A percentile compares a stretch with the other conserved stretches of the same genome.
Conservation (phyloP, 2,329 filamentous ascomycete genomes). For the Ophiobolus disseminans region DNA sequence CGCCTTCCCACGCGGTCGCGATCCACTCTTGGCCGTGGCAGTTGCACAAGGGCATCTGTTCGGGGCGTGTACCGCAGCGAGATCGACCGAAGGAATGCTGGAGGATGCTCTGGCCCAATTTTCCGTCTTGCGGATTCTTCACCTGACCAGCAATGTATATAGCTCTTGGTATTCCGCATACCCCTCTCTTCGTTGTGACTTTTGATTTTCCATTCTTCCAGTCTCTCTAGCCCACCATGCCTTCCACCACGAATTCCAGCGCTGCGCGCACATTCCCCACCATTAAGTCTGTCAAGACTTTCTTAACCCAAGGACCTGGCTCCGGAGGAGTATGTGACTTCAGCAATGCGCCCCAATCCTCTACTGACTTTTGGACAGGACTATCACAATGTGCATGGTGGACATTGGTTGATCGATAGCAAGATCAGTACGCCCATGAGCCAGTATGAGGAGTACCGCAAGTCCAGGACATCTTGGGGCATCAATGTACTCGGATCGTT, state of each 20-base stretch:
- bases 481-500: constrained; percentile 96
- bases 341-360: background rate
- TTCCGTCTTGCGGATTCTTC: constrained; percentile 14
- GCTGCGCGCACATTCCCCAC: constrained; percentile 68
- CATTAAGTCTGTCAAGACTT: constrained; percentile 78
- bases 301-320: constrained; percentile 70
- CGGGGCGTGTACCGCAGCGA: constrained; percentile 36
- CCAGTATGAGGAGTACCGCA: constrained; percentile 84
- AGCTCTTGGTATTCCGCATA: constrained; percentile 19
- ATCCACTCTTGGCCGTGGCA: constrained; percentile 25
- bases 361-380: constrained; percentile 56
- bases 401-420: constrained; percentile 83
- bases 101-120: constrained; percentile 14
- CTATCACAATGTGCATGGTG: constrained; percentile 87
- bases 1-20: constrained; percentile 14
- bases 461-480: constrained; percentile 89
- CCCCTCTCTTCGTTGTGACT: constrained; percentile 25
- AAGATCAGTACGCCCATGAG: constrained; percentile 94
- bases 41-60: constrained; percentile 18
- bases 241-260: constrained; percentile 29
- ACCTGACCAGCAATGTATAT: constrained; percentile 28
- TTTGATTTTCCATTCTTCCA: constrained; percentile 4
- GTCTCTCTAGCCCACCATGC: constrained; percentile 30
- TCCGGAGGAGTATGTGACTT: constrained; percentile 35
- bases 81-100: constrained; percentile 37